Evolutionary conservation across 208 protist species (phyloP).

Genomic region (Leishmania aethiopica): DNA sequence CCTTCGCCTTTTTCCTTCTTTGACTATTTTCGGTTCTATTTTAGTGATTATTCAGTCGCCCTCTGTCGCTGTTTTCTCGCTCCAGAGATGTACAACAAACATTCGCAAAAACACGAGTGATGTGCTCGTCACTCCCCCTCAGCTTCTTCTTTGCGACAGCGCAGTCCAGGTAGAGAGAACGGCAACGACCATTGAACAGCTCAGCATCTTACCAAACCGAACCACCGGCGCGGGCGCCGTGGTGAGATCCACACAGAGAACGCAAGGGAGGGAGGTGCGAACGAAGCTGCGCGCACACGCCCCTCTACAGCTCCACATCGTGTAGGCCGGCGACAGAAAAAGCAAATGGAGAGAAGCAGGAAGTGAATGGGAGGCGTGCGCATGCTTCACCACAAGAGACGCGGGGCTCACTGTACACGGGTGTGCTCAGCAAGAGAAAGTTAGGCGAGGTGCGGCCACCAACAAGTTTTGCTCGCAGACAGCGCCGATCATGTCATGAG

Average conservation of each 20-base stretch:
- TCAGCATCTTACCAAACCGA: neutral
- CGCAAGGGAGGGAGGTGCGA: neutral
- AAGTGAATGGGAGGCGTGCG: neutral
- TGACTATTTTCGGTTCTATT: neutral
- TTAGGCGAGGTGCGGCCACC: neutral
- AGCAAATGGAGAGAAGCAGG: neutral
- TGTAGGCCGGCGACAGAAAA: neutral
- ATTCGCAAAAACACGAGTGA: neutral
- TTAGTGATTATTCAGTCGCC: neutral
- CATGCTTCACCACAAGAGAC: neutral
- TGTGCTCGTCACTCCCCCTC: neutral
- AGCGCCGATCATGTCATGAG: neutral
- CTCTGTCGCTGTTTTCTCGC: neutral
- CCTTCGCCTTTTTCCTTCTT: neutral
- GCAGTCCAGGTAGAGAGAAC: neutral
- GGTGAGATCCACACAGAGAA: neutral
- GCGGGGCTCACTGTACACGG: neutral
- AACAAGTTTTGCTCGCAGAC: neutral
- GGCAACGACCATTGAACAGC: neutral
- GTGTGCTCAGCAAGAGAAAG: neutral
- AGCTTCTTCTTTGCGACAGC: neutral
- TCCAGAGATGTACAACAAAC: neutral
- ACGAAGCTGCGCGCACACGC: neutral
- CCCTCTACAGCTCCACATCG: neutral
- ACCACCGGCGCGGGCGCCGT: neutral